Evolutionary conservation across 2,329 filamentous ascomycete species (phyloP), one percentile per base, ranked within the genome.

Genomic region (Aspergillus pseudoterreus): DNA sequence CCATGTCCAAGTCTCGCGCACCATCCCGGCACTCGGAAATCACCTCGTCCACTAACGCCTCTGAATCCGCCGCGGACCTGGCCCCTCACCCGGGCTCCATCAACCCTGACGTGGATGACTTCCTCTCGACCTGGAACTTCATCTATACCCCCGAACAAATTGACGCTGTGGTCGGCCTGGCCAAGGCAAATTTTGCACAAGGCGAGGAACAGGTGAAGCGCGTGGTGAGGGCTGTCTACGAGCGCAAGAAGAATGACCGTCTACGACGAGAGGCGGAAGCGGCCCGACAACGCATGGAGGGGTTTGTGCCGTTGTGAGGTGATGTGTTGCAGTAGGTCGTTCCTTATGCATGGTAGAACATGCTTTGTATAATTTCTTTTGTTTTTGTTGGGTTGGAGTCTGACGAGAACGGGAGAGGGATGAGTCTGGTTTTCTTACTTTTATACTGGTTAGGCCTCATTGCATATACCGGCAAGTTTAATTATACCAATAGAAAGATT

Each of bases 121-220:
- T 91, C 71, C 84, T 97, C 76, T 90, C 85, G 60, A 99, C 94
- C 0, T 99, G 94, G 94, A 99, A 99, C 67, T 97, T 97, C 67
- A 85, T 96, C 27, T 99, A 97, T 70, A 95, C 88, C 2, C 86
- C 91, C 0, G 86, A 94, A 51, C 87, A 99, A 69, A 85, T 99
- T 47, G 92, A 97, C 61, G 82, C 83, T 22, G 90, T 95, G 0
- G 87, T 96, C 2, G 79, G 81, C 4, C 79, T 99, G 24, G 92
- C 94, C 1, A 80, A 84, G 50, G 90, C 90, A 10, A 99, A 99
- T 70, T 99, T 90, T 60, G 78, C 82, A 5, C 90, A 95, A 67
- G 91, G 92, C 1, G 82, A 82, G 45, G 87, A 89, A 51, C 84
- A 88, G 70, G 89, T 94, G 17, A 85, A 83, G 57, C 79, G 84